Conservation (phyloP, 164 flowering plant genomes). For the Liquidambar formosana region DNA sequence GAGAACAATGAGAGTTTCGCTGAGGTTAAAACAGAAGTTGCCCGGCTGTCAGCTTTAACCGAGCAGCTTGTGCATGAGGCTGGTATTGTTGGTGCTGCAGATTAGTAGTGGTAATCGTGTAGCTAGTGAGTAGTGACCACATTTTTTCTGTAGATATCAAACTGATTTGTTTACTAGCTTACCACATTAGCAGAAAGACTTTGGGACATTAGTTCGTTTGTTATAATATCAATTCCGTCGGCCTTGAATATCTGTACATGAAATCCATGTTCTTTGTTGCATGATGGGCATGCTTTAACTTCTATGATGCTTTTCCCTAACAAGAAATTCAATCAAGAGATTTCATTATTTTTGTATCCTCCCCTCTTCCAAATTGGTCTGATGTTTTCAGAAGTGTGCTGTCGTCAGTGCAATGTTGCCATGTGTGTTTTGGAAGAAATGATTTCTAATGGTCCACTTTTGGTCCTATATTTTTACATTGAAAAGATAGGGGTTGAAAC, state of each 20-base stretch:
- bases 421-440: background rate
- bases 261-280: background rate
- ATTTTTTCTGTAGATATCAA: constrained; percentile 7
- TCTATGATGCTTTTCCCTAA: background rate
- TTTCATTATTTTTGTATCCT: background rate
- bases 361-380: background rate
- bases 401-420: background rate
- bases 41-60: constrained; percentile 57
- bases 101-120: constrained; percentile 4
- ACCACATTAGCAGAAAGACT: background rate
- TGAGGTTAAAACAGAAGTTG: constrained; percentile 43
- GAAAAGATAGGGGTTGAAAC: no score
- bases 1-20: constrained; percentile 26
- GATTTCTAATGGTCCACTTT: no score
- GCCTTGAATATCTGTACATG: background rate
- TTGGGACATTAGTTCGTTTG: background rate
- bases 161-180: constrained; percentile 1
- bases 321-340: background rate
- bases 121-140: background rate
- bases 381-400: background rate
- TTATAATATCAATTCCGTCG: background rate
- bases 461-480: no score
- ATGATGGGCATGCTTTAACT: background rate
- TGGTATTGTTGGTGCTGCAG: constrained; percentile 34
- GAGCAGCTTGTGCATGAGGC: constrained; percentile 66